These are phyloP conservation scores for Kodamaea nitidulidarum DNA, from an alignment of 805 yeast genomes.

Conservation along the genomic window DNA sequence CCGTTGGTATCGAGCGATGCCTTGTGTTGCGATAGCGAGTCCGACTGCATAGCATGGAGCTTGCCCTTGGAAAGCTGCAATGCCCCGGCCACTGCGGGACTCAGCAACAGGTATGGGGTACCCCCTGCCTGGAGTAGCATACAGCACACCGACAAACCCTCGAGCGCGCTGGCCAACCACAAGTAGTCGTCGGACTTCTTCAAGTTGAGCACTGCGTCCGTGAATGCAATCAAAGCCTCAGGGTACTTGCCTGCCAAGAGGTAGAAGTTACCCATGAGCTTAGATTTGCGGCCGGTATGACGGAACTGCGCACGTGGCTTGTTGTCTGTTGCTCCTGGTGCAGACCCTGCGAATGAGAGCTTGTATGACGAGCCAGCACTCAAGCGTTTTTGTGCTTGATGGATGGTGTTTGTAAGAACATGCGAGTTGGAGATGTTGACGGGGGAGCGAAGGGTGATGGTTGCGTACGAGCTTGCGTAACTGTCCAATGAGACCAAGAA, in stretches of 20 bases:
- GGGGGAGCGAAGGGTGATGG: slow-evolving; percentile 81
- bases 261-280: slow-evolving; percentile 71
- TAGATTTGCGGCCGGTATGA: slow-evolving; percentile 69
- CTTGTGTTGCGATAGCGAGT: slow-evolving; percentile 33
- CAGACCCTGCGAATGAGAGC: slow-evolving; percentile 21
- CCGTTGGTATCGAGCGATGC: slow-evolving; percentile 32
- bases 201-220: slow-evolving; percentile 64
- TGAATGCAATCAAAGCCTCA: slow-evolving; percentile 67
- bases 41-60: slow-evolving; percentile 17
- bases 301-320: slow-evolving; percentile 37
- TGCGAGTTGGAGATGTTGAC: slow-evolving; percentile 55
- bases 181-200: slow-evolving; percentile 66
- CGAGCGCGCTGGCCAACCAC: slow-evolving; percentile 89
- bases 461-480: slow-evolving; percentile 69
- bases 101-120: slow-evolving; percentile 47
- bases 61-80: slow-evolving; percentile 30
- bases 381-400: slow-evolving; percentile 39
- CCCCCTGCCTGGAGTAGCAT: slow-evolving; percentile 56
- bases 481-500: slow-evolving; percentile 62
- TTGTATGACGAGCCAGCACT: slow-evolving; percentile 38
- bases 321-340: slow-evolving; percentile 17
- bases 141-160: slow-evolving; percentile 67
- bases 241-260: slow-evolving; percentile 74
- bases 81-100: slow-evolving; percentile 28
- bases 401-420: slow-evolving; percentile 37